Evolutionary conservation across 1,284 basidiomycete species (phyloP), one percentile per base, ranked within the genome.

Genomic region (Macrocystidia cucumis): DNA sequence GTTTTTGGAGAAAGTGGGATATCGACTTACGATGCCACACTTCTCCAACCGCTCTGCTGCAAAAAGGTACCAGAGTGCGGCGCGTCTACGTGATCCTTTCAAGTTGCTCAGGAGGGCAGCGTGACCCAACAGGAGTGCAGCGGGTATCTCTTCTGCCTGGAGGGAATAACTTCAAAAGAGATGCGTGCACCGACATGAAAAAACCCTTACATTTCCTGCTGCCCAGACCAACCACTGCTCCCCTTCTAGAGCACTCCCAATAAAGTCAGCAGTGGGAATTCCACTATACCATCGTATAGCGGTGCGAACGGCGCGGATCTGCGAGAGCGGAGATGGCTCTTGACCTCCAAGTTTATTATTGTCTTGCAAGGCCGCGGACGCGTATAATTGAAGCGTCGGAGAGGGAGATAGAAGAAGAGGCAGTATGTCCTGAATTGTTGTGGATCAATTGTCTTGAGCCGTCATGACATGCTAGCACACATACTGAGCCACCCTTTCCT

Each of bases 221-320:
- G 85, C 85, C 73, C 74, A 84, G 8, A 85, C 79, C 4, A 89
- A 58, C 85, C 85, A 89, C 39, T 79, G 62, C 44, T 89, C 86
- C 1, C 84, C 86, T 44, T 83, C 81, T 21, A 87, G 51, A 8
- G 60, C 48, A 32, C 63, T 56, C 30, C 65, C 60, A 6, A 76
- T 44, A 46, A 85, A 79, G 35, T 87, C 81, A 7, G 56, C 49
- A 14, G 52, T 56, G n/a, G 62, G 49, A 25, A 87, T 76, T 2
- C 76, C 74, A 21, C 63, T 62, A 47, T 84, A 83, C 85, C 85
- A 89, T 11, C 84, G 75, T 23, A 82, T 69, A 5, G 80, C 82
- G 47, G 68, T 78, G 16, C 62, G 58, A 1, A 89, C 60, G 5
- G 78, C 74, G 33, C 72, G 70, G 13, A 85, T 44, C 46, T 85